These are phyloP conservation scores for Ophiostoma ulmi DNA, from an alignment of 2,329 filamentous ascomycete genomes.

Conservation along the genomic window DNA sequence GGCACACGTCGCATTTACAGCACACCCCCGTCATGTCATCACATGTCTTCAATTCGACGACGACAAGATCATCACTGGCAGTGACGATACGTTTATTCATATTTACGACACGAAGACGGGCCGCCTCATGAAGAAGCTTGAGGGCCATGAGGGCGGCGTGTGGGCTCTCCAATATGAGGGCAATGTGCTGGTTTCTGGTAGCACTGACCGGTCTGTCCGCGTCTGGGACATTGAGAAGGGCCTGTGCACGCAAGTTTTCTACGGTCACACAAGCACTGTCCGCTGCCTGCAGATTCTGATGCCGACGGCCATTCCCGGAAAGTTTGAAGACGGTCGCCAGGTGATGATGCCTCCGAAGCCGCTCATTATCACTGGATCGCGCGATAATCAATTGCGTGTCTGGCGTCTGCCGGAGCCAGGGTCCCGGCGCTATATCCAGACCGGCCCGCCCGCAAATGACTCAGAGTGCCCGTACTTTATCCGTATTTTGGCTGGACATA, in stretches of 20 bases:
- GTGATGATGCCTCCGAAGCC: conserved; percentile 92
- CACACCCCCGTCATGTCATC: conserved; percentile 92
- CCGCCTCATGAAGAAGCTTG: conserved; percentile 72
- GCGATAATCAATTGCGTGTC: conserved; percentile 87
- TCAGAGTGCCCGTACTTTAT: conserved; percentile 93
- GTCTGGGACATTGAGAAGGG: conserved; percentile 98
- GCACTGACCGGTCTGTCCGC: conserved; percentile 94
- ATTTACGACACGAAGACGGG: conserved; percentile 97
- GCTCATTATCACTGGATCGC: conserved; percentile 92
- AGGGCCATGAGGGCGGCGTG: conserved; percentile 93
- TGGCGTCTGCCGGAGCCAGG: conserved; percentile 85
- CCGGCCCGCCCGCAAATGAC: conserved; percentile 65
- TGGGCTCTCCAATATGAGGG: conserved; percentile 97
- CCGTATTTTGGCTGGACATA: conserved; percentile 77
- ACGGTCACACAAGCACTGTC: conserved; percentile 95
- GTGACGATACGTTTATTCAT: conserved; percentile 95
- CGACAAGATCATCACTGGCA: conserved; percentile 96
- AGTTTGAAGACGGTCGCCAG: conserved; percentile 62
- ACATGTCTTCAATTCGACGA: conserved; percentile 97
- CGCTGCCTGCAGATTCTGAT: conserved; percentile 92
- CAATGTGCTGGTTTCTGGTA: conserved; percentile 90
- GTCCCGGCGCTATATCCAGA: conserved; percentile 73
- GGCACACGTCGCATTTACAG: conserved; percentile 89
- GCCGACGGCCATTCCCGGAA: conserved; percentile 67
- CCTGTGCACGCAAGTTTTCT: conserved; percentile 89